Evolutionary conservation across 768 basidiomycete species (phyloP).

Genomic region (Kondoa malvinella): DNA sequence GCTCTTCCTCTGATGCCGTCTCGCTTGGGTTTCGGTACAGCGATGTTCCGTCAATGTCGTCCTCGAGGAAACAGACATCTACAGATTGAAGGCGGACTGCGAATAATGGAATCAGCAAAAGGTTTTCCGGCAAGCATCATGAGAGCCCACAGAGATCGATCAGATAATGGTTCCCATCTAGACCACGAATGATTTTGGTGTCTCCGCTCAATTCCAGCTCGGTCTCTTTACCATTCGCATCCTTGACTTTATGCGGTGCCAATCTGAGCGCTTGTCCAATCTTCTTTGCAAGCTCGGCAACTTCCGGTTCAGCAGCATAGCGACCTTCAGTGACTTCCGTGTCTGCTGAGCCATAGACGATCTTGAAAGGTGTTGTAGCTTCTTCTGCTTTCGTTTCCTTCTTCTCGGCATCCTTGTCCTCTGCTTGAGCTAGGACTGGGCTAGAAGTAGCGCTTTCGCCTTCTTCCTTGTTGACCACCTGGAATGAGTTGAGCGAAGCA

Average conservation of each 20-base stretch:
- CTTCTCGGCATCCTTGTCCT: slow-evolving; percentile 2
- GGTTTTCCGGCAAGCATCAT: too few species aligned
- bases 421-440: not conserved
- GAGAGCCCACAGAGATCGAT: slow-evolving; percentile 33
- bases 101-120: too few species aligned
- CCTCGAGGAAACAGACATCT: slow-evolving; percentile 37
- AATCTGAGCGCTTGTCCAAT: slow-evolving; percentile 32
- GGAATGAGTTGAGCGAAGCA: slow-evolving; percentile 2
- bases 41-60: slow-evolving; percentile 29
- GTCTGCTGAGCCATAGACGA: slow-evolving; percentile 36
- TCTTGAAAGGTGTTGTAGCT: slow-evolving; percentile 30
- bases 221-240: slow-evolving; percentile 29
- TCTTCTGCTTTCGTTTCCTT: slow-evolving; percentile 20
- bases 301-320: slow-evolving; percentile 19
- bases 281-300: slow-evolving; percentile 34
- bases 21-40: slow-evolving; percentile 9
- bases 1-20: slow-evolving; percentile 15
- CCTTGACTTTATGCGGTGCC: slow-evolving; percentile 33
- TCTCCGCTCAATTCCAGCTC: slow-evolving; percentile 34
- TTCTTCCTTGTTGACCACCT: slow-evolving; percentile 30
- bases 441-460: slow-evolving; percentile 3
- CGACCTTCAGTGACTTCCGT: slow-evolving; percentile 30
- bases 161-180: slow-evolving; percentile 36
- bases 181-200: slow-evolving; percentile 35
- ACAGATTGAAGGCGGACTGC: slow-evolving; percentile 33